Evolutionary conservation across 106 monocot genomes (phyloP).

Genomic region (Dendrobium huoshanense): DNA sequence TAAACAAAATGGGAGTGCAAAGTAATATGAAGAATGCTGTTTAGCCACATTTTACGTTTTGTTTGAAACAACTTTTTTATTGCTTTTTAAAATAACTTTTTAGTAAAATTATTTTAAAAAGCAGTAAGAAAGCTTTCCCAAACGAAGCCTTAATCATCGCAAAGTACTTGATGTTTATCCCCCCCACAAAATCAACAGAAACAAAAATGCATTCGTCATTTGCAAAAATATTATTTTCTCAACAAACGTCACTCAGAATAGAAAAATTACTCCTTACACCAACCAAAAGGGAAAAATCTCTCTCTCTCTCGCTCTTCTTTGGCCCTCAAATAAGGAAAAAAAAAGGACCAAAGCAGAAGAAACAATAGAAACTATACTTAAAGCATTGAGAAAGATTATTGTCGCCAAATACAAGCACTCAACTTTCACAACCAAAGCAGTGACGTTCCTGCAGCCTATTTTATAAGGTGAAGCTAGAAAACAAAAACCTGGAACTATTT

Average conservation of each 20-base stretch:
- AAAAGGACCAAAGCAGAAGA: neutral
- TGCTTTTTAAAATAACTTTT: too few relatives aligned
- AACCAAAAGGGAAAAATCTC: neutral
- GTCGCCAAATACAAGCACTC: conserved; percentile 16
- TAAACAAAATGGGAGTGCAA: neutral
- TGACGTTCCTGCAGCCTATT: conserved; percentile 2
- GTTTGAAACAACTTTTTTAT: too few relatives aligned
- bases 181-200: neutral
- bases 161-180: neutral
- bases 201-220: neutral
- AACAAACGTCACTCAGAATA: neutral
- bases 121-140: too few relatives aligned
- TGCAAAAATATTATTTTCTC: neutral
- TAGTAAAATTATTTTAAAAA: too few relatives aligned
- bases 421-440: conserved; percentile 11
- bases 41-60: neutral
- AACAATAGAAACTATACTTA: neutral
- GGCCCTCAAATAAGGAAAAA: neutral
- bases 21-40: neutral
- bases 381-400: conserved; percentile 19
- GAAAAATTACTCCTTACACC: neutral
- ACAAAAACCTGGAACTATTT: conserved; percentile 47
- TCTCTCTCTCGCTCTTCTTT: neutral
- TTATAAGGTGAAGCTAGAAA: conserved; percentile 45
- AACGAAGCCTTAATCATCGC: neutral